Percentiles rank a stretch among this genome's conserved stretches.
Evolutionary conservation across 108 stramenopile species (phyloP).

Genomic region (Phaeodactylum tricornutum): DNA sequence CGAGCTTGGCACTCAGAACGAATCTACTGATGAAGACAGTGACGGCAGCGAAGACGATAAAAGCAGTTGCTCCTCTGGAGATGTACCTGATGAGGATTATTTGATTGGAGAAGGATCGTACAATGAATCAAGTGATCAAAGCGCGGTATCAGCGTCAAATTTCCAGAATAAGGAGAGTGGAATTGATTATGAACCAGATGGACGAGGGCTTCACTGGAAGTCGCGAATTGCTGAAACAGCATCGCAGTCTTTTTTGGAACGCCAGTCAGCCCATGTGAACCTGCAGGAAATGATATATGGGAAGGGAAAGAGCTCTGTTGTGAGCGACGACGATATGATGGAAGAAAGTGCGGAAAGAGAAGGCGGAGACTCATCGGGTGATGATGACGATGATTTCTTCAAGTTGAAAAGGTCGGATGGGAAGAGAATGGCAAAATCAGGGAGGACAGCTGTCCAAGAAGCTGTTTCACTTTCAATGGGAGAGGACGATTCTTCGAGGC

Average conservation of each 20-base stretch:
- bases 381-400: slow-evolving; percentile 31
- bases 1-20: slow-evolving; percentile 14
- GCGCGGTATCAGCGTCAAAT: neutral
- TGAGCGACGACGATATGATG: slow-evolving; percentile 8
- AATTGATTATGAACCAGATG: slow-evolving; percentile 15
- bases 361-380: neutral
- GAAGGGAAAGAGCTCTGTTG: slow-evolving; percentile 6
- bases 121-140: neutral
- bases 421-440: no score
- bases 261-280: slow-evolving; percentile 47
- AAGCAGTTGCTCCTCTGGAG: neutral
- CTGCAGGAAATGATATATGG: slow-evolving; percentile 78
- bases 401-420: slow-evolving; percentile 10
- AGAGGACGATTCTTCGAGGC: slow-evolving; percentile 75
- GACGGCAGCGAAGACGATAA: slow-evolving; percentile 24
- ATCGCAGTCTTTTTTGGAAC: slow-evolving; percentile 51
- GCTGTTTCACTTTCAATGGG: slow-evolving; percentile 24
- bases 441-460: no score
- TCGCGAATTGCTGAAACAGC: slow-evolving; percentile 59
- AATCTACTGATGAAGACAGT: slow-evolving; percentile 15
- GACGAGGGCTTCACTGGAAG: slow-evolving; percentile 36
- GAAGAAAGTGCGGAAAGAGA: neutral
- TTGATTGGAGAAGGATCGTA: neutral
- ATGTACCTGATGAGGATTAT: neutral
- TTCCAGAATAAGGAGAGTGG: neutral